A percentile compares a stretch with the other conserved stretches of the same genome.
Evolutionary conservation across 169 alveolate genomes (phyloP).

Genomic region (Hepatocystis sp.): DNA sequence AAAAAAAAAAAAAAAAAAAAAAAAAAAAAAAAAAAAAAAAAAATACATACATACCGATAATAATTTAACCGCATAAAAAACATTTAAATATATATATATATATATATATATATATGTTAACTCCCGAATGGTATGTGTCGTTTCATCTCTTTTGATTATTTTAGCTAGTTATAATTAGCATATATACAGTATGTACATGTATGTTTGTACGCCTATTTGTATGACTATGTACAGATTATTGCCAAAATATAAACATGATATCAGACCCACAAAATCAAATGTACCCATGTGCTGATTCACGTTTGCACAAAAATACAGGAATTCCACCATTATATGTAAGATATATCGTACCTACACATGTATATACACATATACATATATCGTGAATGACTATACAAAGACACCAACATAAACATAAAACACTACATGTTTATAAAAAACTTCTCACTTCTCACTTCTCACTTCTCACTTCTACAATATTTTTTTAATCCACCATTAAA

Average conservation of each 20-base stretch:
- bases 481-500: too few relatives aligned
- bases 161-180: too few relatives aligned
- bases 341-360: neutral
- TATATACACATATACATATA: neutral
- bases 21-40: too few relatives aligned
- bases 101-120: too few relatives aligned
- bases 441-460: too few relatives aligned
- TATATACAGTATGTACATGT: neutral
- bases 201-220: neutral
- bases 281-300: constrained; percentile 16
- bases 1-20: too few relatives aligned
- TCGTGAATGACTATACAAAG: neutral
- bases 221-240: constrained; percentile 17
- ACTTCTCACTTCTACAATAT: too few relatives aligned
- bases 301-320: constrained; percentile 33
- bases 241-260: constrained; percentile 13
- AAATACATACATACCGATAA: too few relatives aligned
- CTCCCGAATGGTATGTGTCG: too few relatives aligned
- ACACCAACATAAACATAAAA: neutral
- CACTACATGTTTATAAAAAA: neutral
- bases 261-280: constrained; percentile 26
- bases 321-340: constrained; percentile 40
- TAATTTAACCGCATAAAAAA: too few relatives aligned
- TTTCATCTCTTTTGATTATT: too few relatives aligned
- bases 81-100: too few relatives aligned